These are phyloP conservation scores for Hysterium pulicare DNA, from an alignment of 2,329 filamentous ascomycete species.

Conservation along the genomic window DNA sequence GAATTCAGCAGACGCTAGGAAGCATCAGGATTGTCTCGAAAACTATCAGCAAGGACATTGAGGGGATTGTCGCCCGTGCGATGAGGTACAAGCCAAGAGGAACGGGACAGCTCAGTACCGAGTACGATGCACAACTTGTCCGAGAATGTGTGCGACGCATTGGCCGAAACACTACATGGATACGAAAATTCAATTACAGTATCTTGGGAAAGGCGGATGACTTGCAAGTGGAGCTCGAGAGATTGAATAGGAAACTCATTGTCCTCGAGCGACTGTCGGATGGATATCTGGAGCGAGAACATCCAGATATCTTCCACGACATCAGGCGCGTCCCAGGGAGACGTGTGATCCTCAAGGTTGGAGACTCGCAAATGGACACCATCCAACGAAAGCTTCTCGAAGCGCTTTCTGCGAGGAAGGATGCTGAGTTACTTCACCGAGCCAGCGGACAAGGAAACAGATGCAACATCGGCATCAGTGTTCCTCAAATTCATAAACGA, in stretches of 20 bases:
- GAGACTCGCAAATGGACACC: conserved; percentile 9
- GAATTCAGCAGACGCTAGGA: conserved; percentile 15
- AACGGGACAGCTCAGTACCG: background rate
- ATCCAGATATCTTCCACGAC: conserved; percentile 19
- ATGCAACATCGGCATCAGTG: conserved; percentile 23
- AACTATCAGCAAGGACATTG: conserved; percentile 14
- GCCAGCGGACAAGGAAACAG: conserved; percentile 11
- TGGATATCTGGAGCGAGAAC: conserved; percentile 21
- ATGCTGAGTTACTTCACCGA: conserved; percentile 23
- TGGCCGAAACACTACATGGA: conserved; percentile 16
- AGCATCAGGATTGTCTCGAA: conserved; percentile 12
- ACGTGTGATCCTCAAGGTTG: conserved; percentile 13
- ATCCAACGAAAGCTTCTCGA: conserved; percentile 17
- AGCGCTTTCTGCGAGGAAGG: conserved; percentile 19
- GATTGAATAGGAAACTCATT: conserved; percentile 18
- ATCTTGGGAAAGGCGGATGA: conserved; percentile 16
- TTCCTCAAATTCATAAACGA: conserved; percentile 21
- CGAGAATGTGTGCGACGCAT: conserved; percentile 18
- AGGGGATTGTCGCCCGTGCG: conserved; percentile 16
- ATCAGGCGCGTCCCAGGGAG: conserved; percentile 23
- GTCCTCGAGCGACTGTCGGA: conserved; percentile 22
- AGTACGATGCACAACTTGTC: conserved; percentile 13
- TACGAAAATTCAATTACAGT: conserved; percentile 18
- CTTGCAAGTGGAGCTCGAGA: conserved; percentile 15
- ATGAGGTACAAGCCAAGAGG: conserved; percentile 7